Conservation (phyloP, 352 stramenopile genomes). For the Pythium oligandrum region DNA sequence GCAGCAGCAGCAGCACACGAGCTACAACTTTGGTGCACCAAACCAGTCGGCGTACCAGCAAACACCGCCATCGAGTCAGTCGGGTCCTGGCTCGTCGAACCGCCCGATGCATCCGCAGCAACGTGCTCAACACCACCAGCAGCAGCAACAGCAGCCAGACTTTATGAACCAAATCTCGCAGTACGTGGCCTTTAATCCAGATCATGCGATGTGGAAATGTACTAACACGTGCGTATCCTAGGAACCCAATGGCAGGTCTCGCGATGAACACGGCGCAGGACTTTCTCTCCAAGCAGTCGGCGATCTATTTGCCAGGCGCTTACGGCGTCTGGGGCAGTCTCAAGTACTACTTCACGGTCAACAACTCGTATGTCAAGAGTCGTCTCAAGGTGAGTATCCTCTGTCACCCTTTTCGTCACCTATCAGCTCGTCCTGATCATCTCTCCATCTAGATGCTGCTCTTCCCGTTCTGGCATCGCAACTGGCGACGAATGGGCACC, state of each 20-base stretch:
- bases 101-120: slow-evolving; percentile 2
- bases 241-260: slow-evolving; percentile 81
- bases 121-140: slow-evolving; percentile 2
- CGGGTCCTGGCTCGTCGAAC: too few relatives aligned
- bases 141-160: slow-evolving; percentile 34
- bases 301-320: slow-evolving; percentile 73
- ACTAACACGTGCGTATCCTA: slow-evolving; percentile 16
- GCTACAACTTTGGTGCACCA: slow-evolving; percentile 9
- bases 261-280: slow-evolving; percentile 83
- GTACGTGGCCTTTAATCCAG: slow-evolving; percentile 19
- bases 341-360: slow-evolving; percentile 90
- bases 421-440: not conserved
- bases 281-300: slow-evolving; percentile 79
- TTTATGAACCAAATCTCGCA: slow-evolving; percentile 77
- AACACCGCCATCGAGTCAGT: not conserved
- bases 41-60: slow-evolving; percentile 10
- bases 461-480: slow-evolving; percentile 83
- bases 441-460: slow-evolving; percentile 53
- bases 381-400: slow-evolving; percentile 57
- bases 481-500: slow-evolving; percentile 74
- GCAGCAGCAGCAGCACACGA: slow-evolving; percentile 16
- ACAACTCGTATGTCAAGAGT: slow-evolving; percentile 88
- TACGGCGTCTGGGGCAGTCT: slow-evolving; percentile 76
- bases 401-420: too few relatives aligned
- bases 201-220: not conserved